Evolutionary conservation across 176 grass and related monocot species (phyloP), one percentile per base, ranked within the genome.

Genomic region (Juncus inflexus): DNA sequence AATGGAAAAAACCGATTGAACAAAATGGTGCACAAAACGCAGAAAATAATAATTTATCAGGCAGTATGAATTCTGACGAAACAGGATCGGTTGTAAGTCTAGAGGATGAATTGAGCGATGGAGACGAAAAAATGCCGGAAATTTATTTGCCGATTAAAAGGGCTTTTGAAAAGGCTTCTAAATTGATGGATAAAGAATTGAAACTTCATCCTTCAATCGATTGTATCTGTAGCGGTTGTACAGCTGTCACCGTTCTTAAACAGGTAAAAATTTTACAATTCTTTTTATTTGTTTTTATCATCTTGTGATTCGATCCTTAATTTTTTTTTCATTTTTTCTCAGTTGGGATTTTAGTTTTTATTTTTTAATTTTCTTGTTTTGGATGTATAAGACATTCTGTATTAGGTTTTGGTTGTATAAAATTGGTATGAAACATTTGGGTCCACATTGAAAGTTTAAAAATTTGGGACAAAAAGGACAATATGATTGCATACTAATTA

Each of bases 231-330:
- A 96, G 87, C 78, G 91, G 91, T 60, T 90, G 79, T 69, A 96
- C 91, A n/a, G 81, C 91, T 36, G 87, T 96, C 62, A 96, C 84
- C 64, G 56, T 96, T 74, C 67, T 96, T 63, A 96, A 96, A 73
- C 87, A 96, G 81, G 91, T 96, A 74, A 52, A 12, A 9, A 28
- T 10, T 15, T 65, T 78, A 14, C 8, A n/a, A 3, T 39, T 63
- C 47, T 75, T 52, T 12, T 54, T 77, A 7, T 28, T 28, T 28
- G 19, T 28, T 28, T 28, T 28, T 58, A 35, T 3, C 52, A 51
- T 36, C 37, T 55, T 55, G 9, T 69, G 59, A 66, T 58, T 7
- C 16, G 38, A 65, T 50, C 78, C 55, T 2, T 78, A 2, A 76
- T 60, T 62, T 38, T 35, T 35, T 52, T 41, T 16, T 6, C 64